A percentile compares a stretch with the other conserved stretches of the same genome.
phyloP scores from a whole-genome alignment of 1,284 basidiomycete genomes.

The Phlebopus sp. region DNA sequence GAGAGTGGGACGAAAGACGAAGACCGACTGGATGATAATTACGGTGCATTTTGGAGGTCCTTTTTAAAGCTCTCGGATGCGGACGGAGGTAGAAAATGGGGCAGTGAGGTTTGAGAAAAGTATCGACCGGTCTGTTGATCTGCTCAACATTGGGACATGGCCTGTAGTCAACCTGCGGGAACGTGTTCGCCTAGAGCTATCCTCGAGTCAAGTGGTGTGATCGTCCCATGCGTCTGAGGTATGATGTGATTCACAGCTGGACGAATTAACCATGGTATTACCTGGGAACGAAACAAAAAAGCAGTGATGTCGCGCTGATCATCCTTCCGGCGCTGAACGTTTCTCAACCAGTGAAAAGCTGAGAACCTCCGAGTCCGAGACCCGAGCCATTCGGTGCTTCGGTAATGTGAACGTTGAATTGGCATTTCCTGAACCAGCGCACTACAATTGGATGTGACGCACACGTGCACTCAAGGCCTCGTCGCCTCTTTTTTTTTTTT shows the following conservation, averaged over 20 bases:
- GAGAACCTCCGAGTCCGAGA: background rate
- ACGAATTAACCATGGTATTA: background rate
- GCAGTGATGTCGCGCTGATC: background rate
- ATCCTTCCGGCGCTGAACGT: background rate
- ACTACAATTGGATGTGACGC: too few relatives aligned
- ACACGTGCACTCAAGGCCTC: too few relatives aligned
- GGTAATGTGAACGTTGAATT: too few relatives aligned
- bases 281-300: background rate
- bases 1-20: background rate
- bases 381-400: too few relatives aligned
- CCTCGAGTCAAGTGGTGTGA: constrained; percentile 1
- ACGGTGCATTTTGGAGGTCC: background rate
- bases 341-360: background rate
- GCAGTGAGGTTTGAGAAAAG: background rate
- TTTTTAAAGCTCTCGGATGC: constrained; percentile 7
- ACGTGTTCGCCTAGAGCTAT: background rate
- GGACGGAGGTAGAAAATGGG: background rate
- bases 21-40: background rate
- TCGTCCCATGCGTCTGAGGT: background rate
- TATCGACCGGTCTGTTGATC: background rate
- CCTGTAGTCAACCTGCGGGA: background rate
- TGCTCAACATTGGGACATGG: too few relatives aligned
- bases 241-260: background rate
- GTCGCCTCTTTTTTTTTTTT: too few relatives aligned
- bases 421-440: too few relatives aligned